Conservation (phyloP, 2,329 filamentous ascomycete species). For the Apiospora pterosperma region DNA sequence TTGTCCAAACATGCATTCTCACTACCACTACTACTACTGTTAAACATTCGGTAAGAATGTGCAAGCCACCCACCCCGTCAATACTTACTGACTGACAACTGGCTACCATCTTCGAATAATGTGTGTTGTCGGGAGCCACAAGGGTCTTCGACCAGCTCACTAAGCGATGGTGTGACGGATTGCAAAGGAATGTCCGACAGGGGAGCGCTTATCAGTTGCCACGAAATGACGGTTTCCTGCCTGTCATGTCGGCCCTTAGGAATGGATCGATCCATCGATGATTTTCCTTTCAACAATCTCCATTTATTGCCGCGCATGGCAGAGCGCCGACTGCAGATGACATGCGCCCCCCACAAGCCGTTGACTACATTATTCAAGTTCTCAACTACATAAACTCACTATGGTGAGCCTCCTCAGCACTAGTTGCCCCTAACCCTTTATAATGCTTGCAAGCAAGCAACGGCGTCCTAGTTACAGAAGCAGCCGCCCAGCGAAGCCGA, state of each 20-base stretch:
- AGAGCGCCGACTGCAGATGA: not conserved
- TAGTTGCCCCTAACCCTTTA: not conserved
- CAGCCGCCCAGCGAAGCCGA: not conserved
- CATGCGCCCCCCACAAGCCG: not conserved
- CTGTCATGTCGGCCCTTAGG: not conserved
- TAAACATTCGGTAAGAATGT: not conserved
- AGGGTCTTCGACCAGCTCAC: not conserved
- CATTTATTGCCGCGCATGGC: not conserved
- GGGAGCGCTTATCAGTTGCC: not conserved
- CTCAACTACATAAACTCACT: not conserved
- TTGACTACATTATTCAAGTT: not conserved
- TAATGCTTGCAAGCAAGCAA: not conserved
- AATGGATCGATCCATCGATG: not conserved
- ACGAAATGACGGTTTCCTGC: not conserved
- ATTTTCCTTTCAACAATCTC: not conserved
- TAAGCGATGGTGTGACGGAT: not conserved
- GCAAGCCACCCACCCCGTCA: not conserved
- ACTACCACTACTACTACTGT: not conserved
- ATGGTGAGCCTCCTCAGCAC: not conserved
- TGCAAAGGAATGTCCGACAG: not conserved
- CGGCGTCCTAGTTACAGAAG: not conserved
- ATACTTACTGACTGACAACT: not conserved
- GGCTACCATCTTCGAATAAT: not conserved
- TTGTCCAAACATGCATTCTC: not conserved
- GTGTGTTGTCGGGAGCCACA: not conserved